phyloP scores from a whole-genome alignment of 1,139 yeast genomes.

The Pichia sp. region DNA sequence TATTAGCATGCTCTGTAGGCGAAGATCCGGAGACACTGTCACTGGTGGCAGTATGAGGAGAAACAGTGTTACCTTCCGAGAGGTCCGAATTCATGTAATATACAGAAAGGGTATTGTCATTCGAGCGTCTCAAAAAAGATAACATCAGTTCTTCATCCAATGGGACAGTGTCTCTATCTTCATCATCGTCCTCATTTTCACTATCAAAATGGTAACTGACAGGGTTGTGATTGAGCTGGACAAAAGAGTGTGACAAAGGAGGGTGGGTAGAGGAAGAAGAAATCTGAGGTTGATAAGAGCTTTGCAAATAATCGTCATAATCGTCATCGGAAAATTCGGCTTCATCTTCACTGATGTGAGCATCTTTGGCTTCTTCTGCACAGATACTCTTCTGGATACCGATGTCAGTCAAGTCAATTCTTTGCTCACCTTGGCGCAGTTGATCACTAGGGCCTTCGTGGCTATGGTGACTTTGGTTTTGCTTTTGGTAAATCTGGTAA shows the following conservation, averaged over 20 bases:
- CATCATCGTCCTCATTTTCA: conserved; percentile 7
- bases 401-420: neutral
- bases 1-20: neutral
- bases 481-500: conserved; percentile 5
- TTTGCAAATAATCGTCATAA: conserved; percentile 5
- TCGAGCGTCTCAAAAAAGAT: conserved; percentile 9
- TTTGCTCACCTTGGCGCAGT: neutral
- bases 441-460: neutral
- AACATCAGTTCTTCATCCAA: conserved; percentile 20
- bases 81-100: conserved; percentile 2
- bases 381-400: neutral
- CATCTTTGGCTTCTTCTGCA: neutral
- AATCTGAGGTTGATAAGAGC: neutral
- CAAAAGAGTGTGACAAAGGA: neutral
- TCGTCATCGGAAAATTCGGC: conserved; percentile 13
- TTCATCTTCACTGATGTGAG: conserved; percentile 4
- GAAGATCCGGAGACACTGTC: neutral
- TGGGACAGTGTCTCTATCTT: conserved; percentile 13
- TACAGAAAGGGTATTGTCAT: neutral
- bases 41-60: neutral
- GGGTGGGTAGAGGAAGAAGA: neutral
- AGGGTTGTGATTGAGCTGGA: neutral
- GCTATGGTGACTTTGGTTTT: neutral
- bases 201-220: neutral
- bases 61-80: conserved; percentile 1